Base-by-base conservation (phyloP, 306 rosid species). In the Luffa aegyptiaca region DNA sequence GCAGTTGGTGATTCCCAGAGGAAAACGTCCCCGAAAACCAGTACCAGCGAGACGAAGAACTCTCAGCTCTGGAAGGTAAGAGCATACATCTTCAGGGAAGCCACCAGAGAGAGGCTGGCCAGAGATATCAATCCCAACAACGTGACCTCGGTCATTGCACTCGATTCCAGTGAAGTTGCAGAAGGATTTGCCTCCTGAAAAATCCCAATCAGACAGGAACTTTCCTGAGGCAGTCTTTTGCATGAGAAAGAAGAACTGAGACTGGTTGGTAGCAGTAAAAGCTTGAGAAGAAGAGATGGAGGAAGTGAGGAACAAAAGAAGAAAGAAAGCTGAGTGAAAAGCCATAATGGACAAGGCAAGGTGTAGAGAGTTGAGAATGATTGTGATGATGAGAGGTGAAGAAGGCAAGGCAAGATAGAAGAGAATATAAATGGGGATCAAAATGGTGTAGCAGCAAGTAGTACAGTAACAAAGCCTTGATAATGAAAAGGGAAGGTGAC, bases 111-210 rank as follows among this genome's bases (percentile, higher is more conserved):
- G 88, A 5, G 87, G 79, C 87, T 87, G 81, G 26, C 89, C 66
- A 18, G 91, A 56, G 72, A 95, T 44, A 86, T 91, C 96, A 7
- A 95, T 80, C 79, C 31, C 49, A 51, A 80, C 72, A 10, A 96
- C 89, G 5, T 76, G 65, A 6, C 91, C 90, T 76, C 85, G 61
- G 56, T 71, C 71, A 82, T 96, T 85, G 84, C 99, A 96, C 0
- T 46, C 21, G 10, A 96, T 86, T 79, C 99, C 98, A 1, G 85
- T 71, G 89, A 90, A 85, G 88, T 83, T 77, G 61, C 99, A 96
- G 56, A 80, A 48, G 20, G 85, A 55, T 61, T 87, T 89, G 26
- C 78, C 86, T 35, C 46, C 78, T 0, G 62, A 80, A 52, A 78
- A 55, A 36, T 89, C 83, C 97, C 98, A 93, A 7, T 87, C 81